phyloP scores from a whole-genome alignment of 2,329 filamentous ascomycete genomes.

The Sphaerulina musiva region DNA sequence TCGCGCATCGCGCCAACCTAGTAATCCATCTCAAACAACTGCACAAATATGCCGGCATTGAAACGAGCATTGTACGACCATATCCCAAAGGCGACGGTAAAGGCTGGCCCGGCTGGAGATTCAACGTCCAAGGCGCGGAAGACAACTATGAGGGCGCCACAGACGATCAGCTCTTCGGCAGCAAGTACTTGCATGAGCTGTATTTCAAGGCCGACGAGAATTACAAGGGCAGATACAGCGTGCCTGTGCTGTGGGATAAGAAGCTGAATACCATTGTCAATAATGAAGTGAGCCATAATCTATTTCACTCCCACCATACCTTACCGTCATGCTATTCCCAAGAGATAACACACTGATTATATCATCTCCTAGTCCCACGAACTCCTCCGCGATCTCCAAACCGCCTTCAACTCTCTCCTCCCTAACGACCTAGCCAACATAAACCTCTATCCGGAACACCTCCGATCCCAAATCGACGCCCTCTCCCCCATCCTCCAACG shows the following conservation, averaged over 20 bases:
- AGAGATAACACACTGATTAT: too few species aligned
- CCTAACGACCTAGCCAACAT: conserved; percentile 38
- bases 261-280: conserved; percentile 52
- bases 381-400: conserved; percentile 53
- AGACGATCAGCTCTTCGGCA: conserved; percentile 52
- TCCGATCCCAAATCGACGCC: conserved; percentile 48
- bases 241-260: conserved; percentile 58
- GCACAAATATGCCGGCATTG: conserved; percentile 43
- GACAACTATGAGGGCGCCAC: conserved; percentile 49
- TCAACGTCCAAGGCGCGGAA: conserved; percentile 39
- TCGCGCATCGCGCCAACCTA: conserved; percentile 56
- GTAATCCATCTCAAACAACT: conserved; percentile 54
- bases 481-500: conserved; percentile 50
- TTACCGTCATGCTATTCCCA: not conserved
- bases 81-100: conserved; percentile 60
- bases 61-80: conserved; percentile 54
- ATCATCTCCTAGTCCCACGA: conserved; percentile 40
- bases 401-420: conserved; percentile 48
- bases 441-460: conserved; percentile 48
- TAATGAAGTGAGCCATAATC: conserved; percentile 43
- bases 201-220: conserved; percentile 56
- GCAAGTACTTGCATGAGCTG: conserved; percentile 54
- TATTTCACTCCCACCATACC: not conserved
- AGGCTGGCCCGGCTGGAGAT: conserved; percentile 59
- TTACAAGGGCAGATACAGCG: conserved; percentile 56